Evolutionary conservation across 176 grass and related monocot species (phyloP).

Genomic region (Ensete glaucum): DNA sequence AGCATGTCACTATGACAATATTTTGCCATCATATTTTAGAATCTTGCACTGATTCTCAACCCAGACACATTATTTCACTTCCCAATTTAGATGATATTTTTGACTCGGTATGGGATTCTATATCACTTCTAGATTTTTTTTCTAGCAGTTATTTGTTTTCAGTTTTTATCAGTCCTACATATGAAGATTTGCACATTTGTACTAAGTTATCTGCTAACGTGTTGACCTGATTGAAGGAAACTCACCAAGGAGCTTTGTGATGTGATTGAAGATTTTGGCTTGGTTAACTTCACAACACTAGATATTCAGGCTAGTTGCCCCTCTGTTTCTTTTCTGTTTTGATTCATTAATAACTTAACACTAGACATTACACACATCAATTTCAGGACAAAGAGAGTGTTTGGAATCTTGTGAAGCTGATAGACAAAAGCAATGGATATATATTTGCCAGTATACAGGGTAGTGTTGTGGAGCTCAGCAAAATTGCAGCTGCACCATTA

Average conservation of each 20-base stretch:
- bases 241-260: conserved; percentile 88
- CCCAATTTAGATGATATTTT: too few relatives aligned
- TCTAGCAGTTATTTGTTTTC: too few relatives aligned
- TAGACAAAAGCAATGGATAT: conserved; percentile 96
- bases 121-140: too few relatives aligned
- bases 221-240: conserved; percentile 53
- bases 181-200: too few relatives aligned
- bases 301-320: conserved; percentile 59
- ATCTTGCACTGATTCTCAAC: too few relatives aligned
- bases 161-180: too few relatives aligned
- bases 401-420: conserved; percentile 88
- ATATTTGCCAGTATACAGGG: conserved; percentile 79
- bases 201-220: too few relatives aligned
- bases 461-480: conserved; percentile 80
- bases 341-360: not conserved
- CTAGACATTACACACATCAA: not conserved
- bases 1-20: too few relatives aligned
- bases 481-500: conserved; percentile 62
- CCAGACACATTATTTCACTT: too few relatives aligned
- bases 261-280: conserved; percentile 64
- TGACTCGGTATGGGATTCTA: too few relatives aligned
- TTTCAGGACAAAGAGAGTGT: conserved; percentile 91
- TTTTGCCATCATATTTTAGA: too few relatives aligned
- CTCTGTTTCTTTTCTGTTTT: conserved; percentile 5
- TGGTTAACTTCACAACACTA: conserved; percentile 89